Base-by-base conservation (phyloP, 2,329 filamentous ascomycete genomes). In the Ophiostoma novo-ulmi region DNA sequence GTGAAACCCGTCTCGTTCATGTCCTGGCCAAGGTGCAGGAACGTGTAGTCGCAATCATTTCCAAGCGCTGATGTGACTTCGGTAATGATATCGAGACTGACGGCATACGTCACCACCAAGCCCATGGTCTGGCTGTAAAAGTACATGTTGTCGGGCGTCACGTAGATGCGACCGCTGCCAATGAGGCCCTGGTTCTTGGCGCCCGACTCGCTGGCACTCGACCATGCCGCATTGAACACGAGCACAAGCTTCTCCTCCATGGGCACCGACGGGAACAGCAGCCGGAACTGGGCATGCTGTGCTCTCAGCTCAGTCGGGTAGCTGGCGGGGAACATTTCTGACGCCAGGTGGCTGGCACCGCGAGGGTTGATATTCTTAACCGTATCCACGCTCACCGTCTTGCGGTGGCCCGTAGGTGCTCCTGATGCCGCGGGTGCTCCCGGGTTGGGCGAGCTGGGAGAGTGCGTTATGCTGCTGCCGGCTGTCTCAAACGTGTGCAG, bases 51-150 rank as follows among this genome's bases (percentile, higher is more conserved):
- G 77, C 93, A 97, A 76, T 97, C 93, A 77, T 90, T 90, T 26
- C 95, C 95, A 14, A 93, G 90, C 1, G 93, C 93, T 52, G 92
- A 92, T 35, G 93, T 97, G 61, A 98, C 92, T 79, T 98, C 95
- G 10, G 88, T 88, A 71, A 99, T 92, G 67, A 86, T 88, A 70
- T 89, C 86, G 71, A 99, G 83, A 70, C 85, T 88, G 68, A 96
- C 87, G 20, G 87, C 87, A 68, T 93, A 94, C 0, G 94, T 91
- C 48, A 97, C 85, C 0, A 98, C 91, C 6, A 99, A 85, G 6
- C 95, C 95, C 78, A 97, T 89, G 77, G 97, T 92, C 77, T 98
- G 91, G 75, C 94, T 96, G 80, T 97, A 99, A 77, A 99, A 98
- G 79, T 97, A 98, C 78, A 99, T 89, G 74, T 94, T 91, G 73